Base-by-base conservation (phyloP, 2,329 filamentous ascomycete genomes). In the Esteya vermicola region DNA sequence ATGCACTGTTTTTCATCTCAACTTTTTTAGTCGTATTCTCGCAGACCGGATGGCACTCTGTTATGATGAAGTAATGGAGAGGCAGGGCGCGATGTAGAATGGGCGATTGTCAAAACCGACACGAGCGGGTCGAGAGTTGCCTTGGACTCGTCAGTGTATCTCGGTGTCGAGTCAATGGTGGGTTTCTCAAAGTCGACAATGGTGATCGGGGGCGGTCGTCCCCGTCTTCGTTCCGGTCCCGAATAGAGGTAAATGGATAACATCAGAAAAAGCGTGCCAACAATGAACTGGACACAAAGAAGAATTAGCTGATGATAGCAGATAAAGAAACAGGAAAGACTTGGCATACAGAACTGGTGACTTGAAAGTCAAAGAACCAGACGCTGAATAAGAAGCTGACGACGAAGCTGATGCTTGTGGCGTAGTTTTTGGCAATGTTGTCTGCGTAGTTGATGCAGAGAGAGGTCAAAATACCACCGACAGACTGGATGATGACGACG, bases 341-440 rank as follows among this genome's bases (percentile, higher is more conserved):
- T 9, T 2, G 12, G 23, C 81, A 63, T 71, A 93, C 85, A 48
- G 76, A 74, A 21, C 68, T 52, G 1, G 81, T 83, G 33, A 91
- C 71, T 36, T 75, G 61, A 48, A 93, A 85, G 37, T 88, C 72
- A 56, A 96, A 94, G 48, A 94, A 81, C 60, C 76, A 79, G 2
- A 93, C 72, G 54, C 86, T 94, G 39, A 84, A 83, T 13, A 95
- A 49, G 47, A 88, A 86, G 55, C 84, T 93, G 37, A 95, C 63
- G 41, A 95, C 67, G 45, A 96, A 93, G 53, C 85, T 94, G 46
- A 93, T 84, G 52, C 84, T 91, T 6, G 86, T 89, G 5, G 89
- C 86, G 60, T 93, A 88, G 55, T 91, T 94, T 66, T 93, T 93
- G 43, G 85, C 80, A 54, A 93, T 93, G 53, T 91, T 93, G 62